Base-by-base conservation (phyloP, 2,329 filamentous ascomycete species). In the Penicillium sp. region DNA sequence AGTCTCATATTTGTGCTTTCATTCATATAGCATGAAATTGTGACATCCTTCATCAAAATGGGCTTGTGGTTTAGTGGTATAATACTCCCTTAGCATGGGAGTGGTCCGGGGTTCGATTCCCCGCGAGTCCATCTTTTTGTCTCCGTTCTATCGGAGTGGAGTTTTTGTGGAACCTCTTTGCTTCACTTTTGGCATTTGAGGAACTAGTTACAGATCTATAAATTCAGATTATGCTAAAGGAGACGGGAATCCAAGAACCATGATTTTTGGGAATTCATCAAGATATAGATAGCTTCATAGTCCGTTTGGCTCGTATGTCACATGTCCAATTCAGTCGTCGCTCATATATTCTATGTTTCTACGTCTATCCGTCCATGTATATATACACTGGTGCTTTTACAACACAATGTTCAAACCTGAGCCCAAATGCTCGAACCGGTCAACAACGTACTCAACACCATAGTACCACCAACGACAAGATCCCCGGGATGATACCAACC, bases 381-480 rank as follows among this genome's bases (percentile, higher is more conserved):
- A 3, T 42, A 3, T 21, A 23, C 14, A 13, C 35, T 11, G 11
- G 11, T 42, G 9, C 10, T 23, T 42, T 21, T 1, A 2, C 10
- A 21, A 3, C 9, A 33, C 5, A 33, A 16, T 33, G 29, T 23
- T 61, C 11, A 67, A 29, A 65, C 57, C 27, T 50, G 52, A 8
- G 51, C 79, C 88, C 88, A 91, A 2, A 87, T 82, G 62, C 85
- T 84, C 61, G 76, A 69, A 1, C 82, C 81, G 10, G 86, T 86
- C 46, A 91, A 68, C 4, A 88, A 46, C 0, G 88, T 89, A 50
- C 86, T 87, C 23, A 83, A 66, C 21, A 88, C 73, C 81, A 87
- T 88, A 9, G 81, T 80, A 13, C 81, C 54, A 1, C 84, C 86
- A 1, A 90, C 81, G 1, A 79, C 74, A 3, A 83, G 78, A 0